Evolutionary conservation across 2,329 filamentous ascomycete genomes (phyloP).

Genomic region (Biscogniauxia sp.): DNA sequence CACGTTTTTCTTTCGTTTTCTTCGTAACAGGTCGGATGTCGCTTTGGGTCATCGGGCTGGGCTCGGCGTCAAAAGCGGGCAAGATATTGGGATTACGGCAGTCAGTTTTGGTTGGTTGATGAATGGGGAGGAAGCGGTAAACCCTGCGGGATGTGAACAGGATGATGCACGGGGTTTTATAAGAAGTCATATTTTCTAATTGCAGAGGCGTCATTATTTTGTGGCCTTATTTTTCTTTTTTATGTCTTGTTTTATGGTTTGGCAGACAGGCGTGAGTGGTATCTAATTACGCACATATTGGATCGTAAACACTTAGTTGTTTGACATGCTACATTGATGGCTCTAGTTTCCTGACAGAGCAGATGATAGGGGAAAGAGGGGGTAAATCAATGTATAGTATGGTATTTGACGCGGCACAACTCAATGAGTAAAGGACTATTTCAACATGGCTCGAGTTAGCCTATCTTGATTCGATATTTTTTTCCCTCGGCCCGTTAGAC

Average conservation of each 20-base stretch:
- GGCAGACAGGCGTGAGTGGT: neutral
- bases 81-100: conserved; percentile 8
- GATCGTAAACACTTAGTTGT: neutral
- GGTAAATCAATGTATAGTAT: neutral
- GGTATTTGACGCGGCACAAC: neutral
- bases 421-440: neutral
- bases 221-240: neutral
- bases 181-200: neutral
- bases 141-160: neutral
- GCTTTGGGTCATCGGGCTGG: conserved; percentile 22
- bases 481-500: too few relatives aligned
- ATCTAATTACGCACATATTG: neutral
- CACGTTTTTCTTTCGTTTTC: conserved; percentile 11
- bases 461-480: neutral
- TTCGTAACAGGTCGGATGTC: conserved; percentile 12
- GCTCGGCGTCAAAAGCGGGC: conserved; percentile 25
- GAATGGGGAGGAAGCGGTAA: conserved; percentile 9
- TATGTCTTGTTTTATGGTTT: neutral
- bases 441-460: neutral
- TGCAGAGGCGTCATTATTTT: neutral
- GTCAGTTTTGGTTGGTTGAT: conserved; percentile 13
- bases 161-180: neutral
- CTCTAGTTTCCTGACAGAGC: too few relatives aligned
- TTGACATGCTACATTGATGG: neutral
- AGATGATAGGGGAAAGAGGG: neutral